Evolutionary conservation across 164 flowering plant species (phyloP), one percentile per base, ranked within the genome.

Genomic region (Santalum album): DNA sequence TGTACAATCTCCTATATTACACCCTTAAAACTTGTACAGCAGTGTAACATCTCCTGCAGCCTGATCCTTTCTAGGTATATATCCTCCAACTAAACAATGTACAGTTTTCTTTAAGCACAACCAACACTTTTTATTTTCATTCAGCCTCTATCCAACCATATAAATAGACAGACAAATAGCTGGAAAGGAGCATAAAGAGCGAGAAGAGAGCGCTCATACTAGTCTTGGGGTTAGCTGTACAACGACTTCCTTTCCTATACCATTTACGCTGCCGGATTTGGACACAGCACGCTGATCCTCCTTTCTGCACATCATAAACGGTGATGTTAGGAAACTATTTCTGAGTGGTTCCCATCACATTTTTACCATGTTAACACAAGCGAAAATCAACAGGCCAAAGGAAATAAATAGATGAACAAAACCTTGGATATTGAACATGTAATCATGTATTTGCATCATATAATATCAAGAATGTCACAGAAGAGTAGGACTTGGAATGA

Each of bases 181-280:
- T 63, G 63, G 61, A 67, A 56, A 47, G 25, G n/a, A 50, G 66
- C 22, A 53, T 27, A 57, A 59, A 70, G 36, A 55, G 55, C 23
- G 64, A 22, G 63, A 54, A 62, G 55, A 52, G 67, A 65, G 59
- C 53, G 57, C 69, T 66, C 82, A 66, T 57, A 65, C 75, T 69
- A 74, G 75, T 76, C 79, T n/a, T n/a, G n/a, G n/a, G 64, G 88
- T 87, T 78, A 86, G 94, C 94, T 86, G 89, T 89, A 86, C 95
- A 89, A 67, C 67, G 68, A 65, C 76, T 68, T 68, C 58, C 63
- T 63, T 69, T 64, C 66, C 75, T 66, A 71, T 36, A 55, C 72
- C 65, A 59, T 66, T 69, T 54, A 64, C 53, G 82, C 69, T 54
- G 82, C 69, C 19, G 77, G 67, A 48, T 74, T 69, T 44, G 74